Evolutionary conservation across 495 filamentous ascomycete genomes (phyloP).

Genomic region (Neurospora sp.): DNA sequence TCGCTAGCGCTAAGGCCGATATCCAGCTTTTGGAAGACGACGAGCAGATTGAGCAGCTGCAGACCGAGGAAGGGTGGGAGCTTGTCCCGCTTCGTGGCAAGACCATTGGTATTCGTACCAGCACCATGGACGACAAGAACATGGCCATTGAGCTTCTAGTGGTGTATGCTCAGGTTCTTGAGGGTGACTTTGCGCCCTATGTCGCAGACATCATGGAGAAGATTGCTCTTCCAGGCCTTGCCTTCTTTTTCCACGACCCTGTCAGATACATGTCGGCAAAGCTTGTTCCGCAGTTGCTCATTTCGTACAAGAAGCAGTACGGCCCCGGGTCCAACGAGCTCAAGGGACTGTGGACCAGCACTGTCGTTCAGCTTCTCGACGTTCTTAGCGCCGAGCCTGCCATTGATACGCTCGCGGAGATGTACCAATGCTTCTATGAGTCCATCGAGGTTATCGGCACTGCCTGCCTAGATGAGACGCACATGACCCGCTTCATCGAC

Average conservation of each 20-base stretch:
- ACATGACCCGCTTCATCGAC: conserved; percentile 82
- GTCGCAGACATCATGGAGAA: conserved; percentile 92
- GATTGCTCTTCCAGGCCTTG: conserved; percentile 84
- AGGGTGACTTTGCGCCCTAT: conserved; percentile 84
- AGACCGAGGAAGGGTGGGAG: conserved; percentile 97
- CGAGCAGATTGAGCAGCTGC: conserved; percentile 82
- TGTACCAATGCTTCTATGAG: conserved; percentile 99
- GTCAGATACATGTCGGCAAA: conserved; percentile 94
- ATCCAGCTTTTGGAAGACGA: conserved; percentile 96
- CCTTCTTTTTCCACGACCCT: conserved; percentile 99
- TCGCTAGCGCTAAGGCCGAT: conserved; percentile 92
- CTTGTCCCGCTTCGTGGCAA: conserved; percentile 92
- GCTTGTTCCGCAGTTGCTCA: conserved; percentile 86
- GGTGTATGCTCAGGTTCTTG: conserved; percentile 90
- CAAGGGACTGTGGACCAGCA: conserved; percentile 68
- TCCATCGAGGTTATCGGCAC: conserved; percentile 89
- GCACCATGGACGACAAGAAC: conserved; percentile 93
- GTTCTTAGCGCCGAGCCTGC: conserved; percentile 91
- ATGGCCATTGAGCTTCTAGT: conserved; percentile 96
- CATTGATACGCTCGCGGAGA: conserved; percentile 92
- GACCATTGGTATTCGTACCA: conserved; percentile 97
- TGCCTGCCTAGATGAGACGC: conserved; percentile 61
- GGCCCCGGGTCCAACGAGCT: conserved; percentile 67
- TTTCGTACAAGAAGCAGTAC: conserved; percentile 84
- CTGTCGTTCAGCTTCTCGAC: conserved; percentile 84